A percentile compares a stretch with the other conserved stretches of the same genome.
phyloP scores from a whole-genome alignment of 805 yeast species.

The Metschnikowia cerradonensis region DNA sequence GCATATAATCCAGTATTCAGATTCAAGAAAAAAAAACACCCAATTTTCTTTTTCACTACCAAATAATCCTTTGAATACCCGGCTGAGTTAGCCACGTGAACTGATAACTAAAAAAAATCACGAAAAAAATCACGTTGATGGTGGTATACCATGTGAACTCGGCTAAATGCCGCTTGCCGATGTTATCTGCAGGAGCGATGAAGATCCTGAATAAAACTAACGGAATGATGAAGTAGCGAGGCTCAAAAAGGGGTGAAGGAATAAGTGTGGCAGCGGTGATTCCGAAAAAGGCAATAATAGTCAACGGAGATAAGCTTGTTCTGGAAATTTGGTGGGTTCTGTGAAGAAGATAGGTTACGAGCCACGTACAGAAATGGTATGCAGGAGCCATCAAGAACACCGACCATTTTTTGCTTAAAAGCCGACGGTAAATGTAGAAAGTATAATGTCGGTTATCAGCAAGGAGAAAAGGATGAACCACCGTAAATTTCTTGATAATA shows the following conservation, averaged over 20 bases:
- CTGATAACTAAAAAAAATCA: constrained; percentile 55
- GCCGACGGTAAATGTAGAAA: constrained; percentile 73
- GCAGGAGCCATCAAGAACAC: constrained; percentile 55
- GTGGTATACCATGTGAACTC: constrained; percentile 64
- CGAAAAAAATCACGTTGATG: constrained; percentile 51
- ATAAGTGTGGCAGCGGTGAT: constrained; percentile 61
- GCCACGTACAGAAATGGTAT: constrained; percentile 60
- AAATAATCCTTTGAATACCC: constrained; percentile 74
- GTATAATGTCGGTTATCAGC: constrained; percentile 95
- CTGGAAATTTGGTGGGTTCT: constrained; percentile 4
- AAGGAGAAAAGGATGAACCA: constrained; percentile 82
- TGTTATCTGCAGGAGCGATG: constrained; percentile 20
- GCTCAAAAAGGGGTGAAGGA: constrained; percentile 92
- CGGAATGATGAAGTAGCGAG: constrained; percentile 87
- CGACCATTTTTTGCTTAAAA: constrained; percentile 50
- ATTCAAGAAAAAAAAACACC: too few species aligned
- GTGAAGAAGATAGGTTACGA: constrained; percentile 10
- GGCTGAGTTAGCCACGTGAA: constrained; percentile 68
- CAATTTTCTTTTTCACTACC: constrained; percentile 43
- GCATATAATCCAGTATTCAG: too few species aligned
- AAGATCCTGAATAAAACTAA: constrained; percentile 69
- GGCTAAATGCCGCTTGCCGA: constrained; percentile 21
- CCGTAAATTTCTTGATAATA: constrained; percentile 56
- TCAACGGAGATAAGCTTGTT: constrained; percentile 23
- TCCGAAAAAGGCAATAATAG: constrained; percentile 48